A percentile compares a stretch with the other conserved stretches of the same genome.
Evolutionary conservation across 768 basidiomycete genomes (phyloP).

Genomic region (Termitomyces sp.): DNA sequence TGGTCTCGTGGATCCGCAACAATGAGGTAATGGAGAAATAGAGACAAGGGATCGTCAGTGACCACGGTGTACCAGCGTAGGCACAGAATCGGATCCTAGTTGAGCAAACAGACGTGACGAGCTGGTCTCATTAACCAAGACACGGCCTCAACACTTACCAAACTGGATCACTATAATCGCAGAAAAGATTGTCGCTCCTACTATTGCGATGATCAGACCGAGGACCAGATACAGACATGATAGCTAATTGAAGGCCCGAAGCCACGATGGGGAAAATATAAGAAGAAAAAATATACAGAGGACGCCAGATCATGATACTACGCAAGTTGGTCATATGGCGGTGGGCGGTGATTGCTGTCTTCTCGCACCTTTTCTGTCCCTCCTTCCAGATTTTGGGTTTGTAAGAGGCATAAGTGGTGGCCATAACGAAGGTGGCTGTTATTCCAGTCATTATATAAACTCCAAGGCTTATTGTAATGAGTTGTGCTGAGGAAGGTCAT

Average conservation of each 20-base stretch:
- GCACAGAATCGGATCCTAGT: constrained; percentile 59
- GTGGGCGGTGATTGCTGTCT: constrained; percentile 3
- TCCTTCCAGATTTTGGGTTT: constrained; percentile 39
- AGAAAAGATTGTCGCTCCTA: constrained; percentile 48
- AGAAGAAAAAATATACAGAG: constrained; percentile 25
- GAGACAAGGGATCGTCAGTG: constrained; percentile 47
- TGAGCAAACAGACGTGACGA: not conserved
- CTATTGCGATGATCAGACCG: constrained; percentile 31
- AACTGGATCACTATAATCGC: constrained; percentile 51
- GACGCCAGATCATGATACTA: constrained; percentile 48
- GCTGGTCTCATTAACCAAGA: not conserved
- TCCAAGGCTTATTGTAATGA: constrained; percentile 35
- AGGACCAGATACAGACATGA: constrained; percentile 14
- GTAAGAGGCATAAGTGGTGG: constrained; percentile 32
- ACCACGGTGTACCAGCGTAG: constrained; percentile 52
- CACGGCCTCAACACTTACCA: constrained; percentile 36
- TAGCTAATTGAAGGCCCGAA: constrained; percentile 33
- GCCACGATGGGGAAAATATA: constrained; percentile 44
- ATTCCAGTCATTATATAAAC: constrained; percentile 41
- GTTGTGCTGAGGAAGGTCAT: constrained; percentile 30
- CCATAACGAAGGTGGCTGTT: constrained; percentile 37
- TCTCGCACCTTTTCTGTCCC: constrained; percentile 22
- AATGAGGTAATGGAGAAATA: constrained; percentile 42
- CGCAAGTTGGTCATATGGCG: not conserved
- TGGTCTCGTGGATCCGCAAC: constrained; percentile 27